Conservation (phyloP, 768 basidiomycete species). For the Suillus sp. region DNA sequence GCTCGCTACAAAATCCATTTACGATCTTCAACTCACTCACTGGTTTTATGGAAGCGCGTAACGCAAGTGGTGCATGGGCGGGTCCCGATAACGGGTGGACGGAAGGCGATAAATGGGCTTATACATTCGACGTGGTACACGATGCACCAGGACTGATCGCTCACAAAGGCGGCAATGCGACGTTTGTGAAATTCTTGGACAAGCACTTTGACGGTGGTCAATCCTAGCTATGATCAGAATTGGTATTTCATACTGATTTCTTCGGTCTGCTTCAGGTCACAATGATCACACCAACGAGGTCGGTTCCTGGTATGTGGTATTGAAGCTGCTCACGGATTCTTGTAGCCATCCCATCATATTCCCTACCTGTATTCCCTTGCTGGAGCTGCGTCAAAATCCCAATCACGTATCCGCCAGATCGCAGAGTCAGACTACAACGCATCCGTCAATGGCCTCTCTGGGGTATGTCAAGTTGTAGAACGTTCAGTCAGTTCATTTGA, state of each 20-base stretch:
- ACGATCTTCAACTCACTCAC: constrained; percentile 65
- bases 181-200: constrained; percentile 69
- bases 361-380: constrained; percentile 80
- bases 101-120: constrained; percentile 79
- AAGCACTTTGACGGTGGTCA: constrained; percentile 51
- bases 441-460: constrained; percentile 69
- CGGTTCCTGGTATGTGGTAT: constrained; percentile 13
- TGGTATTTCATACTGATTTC: neutral
- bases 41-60: constrained; percentile 83
- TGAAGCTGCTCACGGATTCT: constrained; percentile 12
- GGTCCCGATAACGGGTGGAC: constrained; percentile 78
- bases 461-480: constrained; percentile 44
- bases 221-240: constrained; percentile 15
- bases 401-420: constrained; percentile 70
- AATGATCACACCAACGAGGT: constrained; percentile 86
- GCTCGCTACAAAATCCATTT: constrained; percentile 59
- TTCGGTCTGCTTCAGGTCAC: constrained; percentile 49
- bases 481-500: neutral
- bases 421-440: constrained; percentile 66
- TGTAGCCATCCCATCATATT: constrained; percentile 81
- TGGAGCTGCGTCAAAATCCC: constrained; percentile 68
- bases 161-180: constrained; percentile 62
- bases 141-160: constrained; percentile 64
- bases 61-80: constrained; percentile 69
- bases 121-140: constrained; percentile 79